These are phyloP conservation scores for Populus hybrid DNA, from an alignment of 441 rosid species.

Conservation along the genomic window DNA sequence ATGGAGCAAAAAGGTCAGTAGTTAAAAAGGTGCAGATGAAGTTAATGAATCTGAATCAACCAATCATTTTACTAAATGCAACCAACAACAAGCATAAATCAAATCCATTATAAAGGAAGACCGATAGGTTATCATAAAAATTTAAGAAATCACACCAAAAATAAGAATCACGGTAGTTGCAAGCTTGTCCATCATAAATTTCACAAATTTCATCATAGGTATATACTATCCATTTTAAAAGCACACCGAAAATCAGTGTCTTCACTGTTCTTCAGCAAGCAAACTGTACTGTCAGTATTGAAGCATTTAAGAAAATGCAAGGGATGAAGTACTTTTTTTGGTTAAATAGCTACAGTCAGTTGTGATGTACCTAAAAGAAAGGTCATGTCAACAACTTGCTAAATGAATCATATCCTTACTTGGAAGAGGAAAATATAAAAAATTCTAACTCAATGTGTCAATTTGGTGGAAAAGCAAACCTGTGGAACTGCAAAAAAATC, in stretches of 20 bases:
- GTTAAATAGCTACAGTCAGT: neutral
- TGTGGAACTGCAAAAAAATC: conserved; percentile 77
- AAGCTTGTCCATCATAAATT: neutral
- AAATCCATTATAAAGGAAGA: neutral
- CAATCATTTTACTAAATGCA: neutral
- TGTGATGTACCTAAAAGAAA: neutral
- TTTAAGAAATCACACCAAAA: neutral
- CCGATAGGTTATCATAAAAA: neutral
- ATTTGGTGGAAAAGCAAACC: conserved; percentile 42
- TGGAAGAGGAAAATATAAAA: neutral
- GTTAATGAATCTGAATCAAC: neutral
- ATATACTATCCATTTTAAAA: neutral
- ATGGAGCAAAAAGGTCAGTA: conserved; percentile 19
- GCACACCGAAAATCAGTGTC: neutral
- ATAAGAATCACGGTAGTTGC: neutral
- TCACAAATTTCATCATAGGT: neutral
- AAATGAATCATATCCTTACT: neutral
- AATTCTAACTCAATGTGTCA: neutral
- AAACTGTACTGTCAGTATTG: neutral
- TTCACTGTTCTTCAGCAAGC: neutral
- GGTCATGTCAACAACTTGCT: neutral
- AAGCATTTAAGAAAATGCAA: neutral
- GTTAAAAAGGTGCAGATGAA: neutral
- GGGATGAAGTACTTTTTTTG: neutral
- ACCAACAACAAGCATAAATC: conserved; percentile 7